phyloP scores from a whole-genome alignment of 2,329 filamentous ascomycete genomes.

The Dactylellina haptotyla region DNA sequence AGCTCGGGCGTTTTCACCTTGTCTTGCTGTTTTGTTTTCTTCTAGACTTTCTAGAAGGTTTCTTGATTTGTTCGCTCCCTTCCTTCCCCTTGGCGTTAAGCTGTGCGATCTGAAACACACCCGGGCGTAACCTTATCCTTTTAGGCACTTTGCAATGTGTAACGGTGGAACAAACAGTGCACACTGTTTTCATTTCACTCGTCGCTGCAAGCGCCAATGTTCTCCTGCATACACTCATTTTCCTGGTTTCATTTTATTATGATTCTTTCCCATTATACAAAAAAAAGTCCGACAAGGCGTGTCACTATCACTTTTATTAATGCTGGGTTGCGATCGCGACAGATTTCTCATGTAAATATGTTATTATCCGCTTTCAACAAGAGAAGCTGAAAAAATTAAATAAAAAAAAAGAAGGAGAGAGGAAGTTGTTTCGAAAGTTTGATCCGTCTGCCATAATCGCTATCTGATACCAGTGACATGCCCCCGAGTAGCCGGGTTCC shows the following conservation, averaged over 20 bases:
- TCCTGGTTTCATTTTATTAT: slow-evolving; percentile 38
- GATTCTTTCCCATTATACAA: slow-evolving; percentile 25
- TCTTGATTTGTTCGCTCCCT: slow-evolving; percentile 28
- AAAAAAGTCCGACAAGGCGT: slow-evolving; percentile 19
- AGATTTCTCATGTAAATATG: slow-evolving; percentile 42
- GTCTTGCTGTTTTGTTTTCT: slow-evolving; percentile 19
- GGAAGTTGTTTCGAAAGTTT: slow-evolving; percentile 18
- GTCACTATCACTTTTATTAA: slow-evolving; percentile 1
- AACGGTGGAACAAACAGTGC: slow-evolving; percentile 46
- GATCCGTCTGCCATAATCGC: slow-evolving; percentile 13
- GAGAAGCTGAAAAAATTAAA: slow-evolving; percentile 6
- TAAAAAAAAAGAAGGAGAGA: slow-evolving; percentile 28
- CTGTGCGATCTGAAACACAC: slow-evolving; percentile 46
- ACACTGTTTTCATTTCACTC: slow-evolving; percentile 28
- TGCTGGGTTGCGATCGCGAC: slow-evolving; percentile 20
- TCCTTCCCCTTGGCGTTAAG: slow-evolving; percentile 39
- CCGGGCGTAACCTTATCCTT: slow-evolving; percentile 53
- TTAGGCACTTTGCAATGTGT: slow-evolving; percentile 48
- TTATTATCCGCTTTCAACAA: slow-evolving; percentile 4
- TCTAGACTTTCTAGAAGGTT: slow-evolving; percentile 51
- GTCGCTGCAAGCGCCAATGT: slow-evolving; percentile 44
- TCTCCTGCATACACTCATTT: slow-evolving; percentile 47
- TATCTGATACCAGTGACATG: slow-evolving; percentile 26
- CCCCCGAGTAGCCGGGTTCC: neutral
- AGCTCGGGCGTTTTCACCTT: slow-evolving; percentile 44